Base-by-base conservation (phyloP, 2,329 filamentous ascomycete genomes). In the Trichophyton mentagrophytes region DNA sequence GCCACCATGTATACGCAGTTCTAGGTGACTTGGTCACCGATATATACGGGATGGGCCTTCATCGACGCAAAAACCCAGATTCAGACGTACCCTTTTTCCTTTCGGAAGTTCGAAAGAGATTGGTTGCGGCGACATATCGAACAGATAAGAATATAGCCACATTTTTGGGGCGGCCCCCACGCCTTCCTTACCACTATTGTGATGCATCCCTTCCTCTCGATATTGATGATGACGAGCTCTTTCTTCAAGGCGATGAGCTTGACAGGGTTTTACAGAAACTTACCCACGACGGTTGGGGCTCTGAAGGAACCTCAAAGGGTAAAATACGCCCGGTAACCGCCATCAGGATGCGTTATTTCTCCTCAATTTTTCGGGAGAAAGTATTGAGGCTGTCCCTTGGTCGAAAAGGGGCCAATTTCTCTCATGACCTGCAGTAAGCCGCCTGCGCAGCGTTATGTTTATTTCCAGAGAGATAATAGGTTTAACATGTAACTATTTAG, bases 101-200 rank as follows among this genome's bases (percentile, higher is more conserved):
- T 11, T 65, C 61, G 7, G 66, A 71, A 49, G 61, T 67, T 27
- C 65, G 69, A 27, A 25, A 66, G 56, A 61, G 67, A 30, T 65
- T 66, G 8, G 69, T 71, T 61, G 64, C 68, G 15, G 62, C 64
- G 8, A 64, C 68, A 17, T 69, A 69, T 44, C 65, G 59, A 30
- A 44, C 64, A 6, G 70, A 71, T 56, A 71, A 70, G 60, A 67
- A 63, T 22, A 63, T 70, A n/a, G 65, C 69, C 7, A 69, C 67
- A 3, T 68, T 70, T 58, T 60, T 70, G 2, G 69, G 69, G 11
- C 65, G 70, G 25, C 69, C 70, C n/a, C 69, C 69, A 2, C 62
- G 67, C 5, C 66, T 71, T 13, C 66, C 66, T 25, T 66, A 65
- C 61, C 65, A 65, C 33, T 71, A 70, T 60, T 71, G 68, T 61